Conservation (phyloP, 2,329 filamentous ascomycete genomes). For the Sporothrix dimorphospora region DNA sequence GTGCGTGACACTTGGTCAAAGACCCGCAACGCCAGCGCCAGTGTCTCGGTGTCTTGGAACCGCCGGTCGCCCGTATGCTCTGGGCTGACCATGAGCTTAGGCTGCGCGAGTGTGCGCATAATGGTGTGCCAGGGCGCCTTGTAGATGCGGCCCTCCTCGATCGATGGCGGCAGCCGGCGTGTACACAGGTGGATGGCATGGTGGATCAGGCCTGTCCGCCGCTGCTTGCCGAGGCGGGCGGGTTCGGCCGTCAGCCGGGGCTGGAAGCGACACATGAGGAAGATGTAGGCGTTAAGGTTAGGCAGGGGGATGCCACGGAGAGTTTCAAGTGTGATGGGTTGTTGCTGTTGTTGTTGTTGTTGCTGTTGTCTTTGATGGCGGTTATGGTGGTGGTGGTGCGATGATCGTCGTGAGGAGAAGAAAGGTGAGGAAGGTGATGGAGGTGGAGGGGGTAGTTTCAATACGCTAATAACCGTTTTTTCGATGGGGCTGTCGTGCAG, state of each 20-base stretch:
- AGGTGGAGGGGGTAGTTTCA: constrained; percentile 31
- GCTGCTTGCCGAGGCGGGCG: constrained; percentile 34
- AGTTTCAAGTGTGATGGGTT: constrained; percentile 31
- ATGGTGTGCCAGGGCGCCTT: constrained; percentile 49
- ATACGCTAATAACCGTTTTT: constrained; percentile 21
- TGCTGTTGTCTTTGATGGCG: background rate
- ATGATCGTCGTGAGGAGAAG: background rate
- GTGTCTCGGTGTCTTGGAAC: constrained; percentile 38
- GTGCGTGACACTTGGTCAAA: constrained; percentile 38
- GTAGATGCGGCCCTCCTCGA: constrained; percentile 40
- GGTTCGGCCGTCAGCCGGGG: constrained; percentile 36
- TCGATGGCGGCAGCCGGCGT: constrained; percentile 37
- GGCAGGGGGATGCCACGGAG: constrained; percentile 39
- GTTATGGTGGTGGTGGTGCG: background rate
- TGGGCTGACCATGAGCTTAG: constrained; percentile 40
- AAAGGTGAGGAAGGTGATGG: constrained; percentile 37
- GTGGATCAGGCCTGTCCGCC: constrained; percentile 36
- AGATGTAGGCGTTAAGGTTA: constrained; percentile 56
- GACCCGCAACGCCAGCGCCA: constrained; percentile 42
- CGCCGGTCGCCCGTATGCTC: constrained; percentile 27
- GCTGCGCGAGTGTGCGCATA: constrained; percentile 45
- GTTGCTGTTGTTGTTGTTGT: background rate
- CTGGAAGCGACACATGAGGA: constrained; percentile 51
- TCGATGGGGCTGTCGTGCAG: constrained; percentile 50
- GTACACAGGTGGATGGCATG: constrained; percentile 44